Base-by-base conservation (phyloP, 2,329 filamentous ascomycete species). In the Hymenoscyphus occultus region DNA sequence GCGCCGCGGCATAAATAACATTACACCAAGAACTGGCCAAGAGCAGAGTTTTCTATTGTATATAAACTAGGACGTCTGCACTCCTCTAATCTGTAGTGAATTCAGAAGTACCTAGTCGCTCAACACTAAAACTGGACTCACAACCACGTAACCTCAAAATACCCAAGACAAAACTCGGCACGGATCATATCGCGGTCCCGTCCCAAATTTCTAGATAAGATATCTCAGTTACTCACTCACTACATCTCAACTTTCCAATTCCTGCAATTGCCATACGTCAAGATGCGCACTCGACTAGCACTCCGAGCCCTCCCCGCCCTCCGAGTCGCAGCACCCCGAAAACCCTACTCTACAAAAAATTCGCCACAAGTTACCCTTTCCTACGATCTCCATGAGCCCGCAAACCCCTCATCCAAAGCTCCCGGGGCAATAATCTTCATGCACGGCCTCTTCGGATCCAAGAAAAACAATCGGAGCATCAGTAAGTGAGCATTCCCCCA, bases 361-460 rank as follows among this genome's bases (percentile, higher is more conserved):
- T 45, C 65, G 1, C n/a, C n/a, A 1, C 66, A 62, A 59, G 56
- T 72, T 6, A 42, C 66, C 39, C 78, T 93, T 42, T 83, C 84
- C 1, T 92, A 85, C 75, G 89, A 92, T 72, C 79, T 90, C 56
- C 87, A 92, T 74, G 80, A 84, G 72, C 86, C 90, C n/a, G 72
- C 79, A 0, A 81, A 80, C 60, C 76, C 77, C 1, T 76, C 78
- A 32, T 74, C 77, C 63, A 76, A 81, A 73, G 75, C 77, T 65
- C 77, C 79, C 67, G 73, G 79, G 48, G 91, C 93, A 1, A 92
- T 98, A 69, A 79, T 98, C 67, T 90, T 98, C 70, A 86, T 98
- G 74, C 94, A 98, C 76, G 94, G 95, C 0, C 82, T 98, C 12
- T 97, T 98, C 74, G 94, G 94, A 22, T 97, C 92, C 45, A 97